These are phyloP conservation scores for Zelonia costaricensis DNA, from an alignment of 208 protist genomes.

Conservation along the genomic window DNA sequence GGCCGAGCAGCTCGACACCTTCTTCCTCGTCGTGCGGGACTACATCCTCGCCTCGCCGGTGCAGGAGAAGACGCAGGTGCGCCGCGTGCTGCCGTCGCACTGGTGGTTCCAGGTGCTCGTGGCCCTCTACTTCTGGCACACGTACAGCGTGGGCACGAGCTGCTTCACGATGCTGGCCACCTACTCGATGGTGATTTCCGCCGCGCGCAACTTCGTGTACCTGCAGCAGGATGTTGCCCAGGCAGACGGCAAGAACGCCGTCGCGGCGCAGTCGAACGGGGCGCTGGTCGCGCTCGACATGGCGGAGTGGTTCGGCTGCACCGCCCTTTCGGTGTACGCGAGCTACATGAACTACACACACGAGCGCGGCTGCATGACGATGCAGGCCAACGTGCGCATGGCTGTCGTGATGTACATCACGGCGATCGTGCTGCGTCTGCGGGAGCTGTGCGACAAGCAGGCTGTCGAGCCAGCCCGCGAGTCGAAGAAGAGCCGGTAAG, in stretches of 20 bases:
- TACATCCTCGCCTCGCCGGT: constrained; percentile 24
- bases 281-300: constrained; percentile 19
- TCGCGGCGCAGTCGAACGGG: constrained; percentile 8
- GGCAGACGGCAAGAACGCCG: constrained; percentile 15
- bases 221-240: constrained; percentile 20
- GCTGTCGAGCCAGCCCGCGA: neutral
- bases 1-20: constrained; percentile 66
- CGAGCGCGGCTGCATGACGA: constrained; percentile 35
- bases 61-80: constrained; percentile 17
- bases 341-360: constrained; percentile 47
- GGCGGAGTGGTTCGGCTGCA: constrained; percentile 38
- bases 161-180: constrained; percentile 30
- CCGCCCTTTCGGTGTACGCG: constrained; percentile 38
- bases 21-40: constrained; percentile 81
- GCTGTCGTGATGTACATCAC: constrained; percentile 41
- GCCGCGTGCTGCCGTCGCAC: constrained; percentile 29
- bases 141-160: constrained; percentile 49
- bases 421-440: constrained; percentile 28
- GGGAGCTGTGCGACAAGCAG: constrained; percentile 20
- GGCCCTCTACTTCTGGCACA: constrained; percentile 54
- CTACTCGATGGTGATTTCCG: constrained; percentile 28
- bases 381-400: constrained; percentile 53
- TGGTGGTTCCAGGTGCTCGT: constrained; percentile 45
- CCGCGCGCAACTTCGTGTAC: constrained; percentile 24
- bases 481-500: constrained; percentile 34